A percentile compares a stretch with the other conserved stretches of the same genome.
These are phyloP conservation scores for Eucalyptus regnans DNA, from an alignment of 345 rosid genomes.

Conservation along the genomic window DNA sequence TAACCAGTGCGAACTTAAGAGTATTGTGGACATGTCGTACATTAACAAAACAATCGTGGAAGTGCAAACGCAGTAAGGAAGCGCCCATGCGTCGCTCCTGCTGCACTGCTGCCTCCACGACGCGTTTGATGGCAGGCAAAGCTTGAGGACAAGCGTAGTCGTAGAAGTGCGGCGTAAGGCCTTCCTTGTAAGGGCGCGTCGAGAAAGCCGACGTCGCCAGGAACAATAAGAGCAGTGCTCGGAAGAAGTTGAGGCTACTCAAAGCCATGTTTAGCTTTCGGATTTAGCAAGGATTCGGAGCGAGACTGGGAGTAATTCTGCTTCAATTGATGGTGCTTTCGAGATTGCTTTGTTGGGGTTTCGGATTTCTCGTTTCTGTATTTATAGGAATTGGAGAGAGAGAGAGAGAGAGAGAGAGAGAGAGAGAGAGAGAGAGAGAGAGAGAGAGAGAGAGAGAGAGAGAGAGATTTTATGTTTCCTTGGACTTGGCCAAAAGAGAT, in stretches of 20 bases:
- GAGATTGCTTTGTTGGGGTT: background rate
- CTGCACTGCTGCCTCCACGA: conserved; percentile 23
- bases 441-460: background rate
- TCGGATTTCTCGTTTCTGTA: background rate
- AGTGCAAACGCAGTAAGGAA: conserved; percentile 45
- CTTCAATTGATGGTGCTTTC: background rate
- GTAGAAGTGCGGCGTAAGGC: conserved; percentile 41
- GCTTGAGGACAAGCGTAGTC: conserved; percentile 36
- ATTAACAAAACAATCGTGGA: conserved; percentile 56
- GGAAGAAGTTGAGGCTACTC: background rate
- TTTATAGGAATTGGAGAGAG: background rate
- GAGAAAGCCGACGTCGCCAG: conserved; percentile 2
- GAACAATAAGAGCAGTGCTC: background rate
- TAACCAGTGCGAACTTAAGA: background rate
- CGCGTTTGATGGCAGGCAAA: conserved; percentile 10
- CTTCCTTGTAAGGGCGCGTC: background rate
- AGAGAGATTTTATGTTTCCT: background rate
- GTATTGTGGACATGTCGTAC: conserved; percentile 2
- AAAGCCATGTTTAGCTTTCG: background rate
- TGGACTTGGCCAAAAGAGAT: background rate
- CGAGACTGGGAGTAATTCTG: background rate
- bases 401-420: background rate
- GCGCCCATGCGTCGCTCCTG: conserved; percentile 42
- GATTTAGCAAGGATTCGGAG: background rate
- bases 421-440: background rate